Conservation (phyloP, 1,284 basidiomycete genomes). For the Tilletia setariae region DNA sequence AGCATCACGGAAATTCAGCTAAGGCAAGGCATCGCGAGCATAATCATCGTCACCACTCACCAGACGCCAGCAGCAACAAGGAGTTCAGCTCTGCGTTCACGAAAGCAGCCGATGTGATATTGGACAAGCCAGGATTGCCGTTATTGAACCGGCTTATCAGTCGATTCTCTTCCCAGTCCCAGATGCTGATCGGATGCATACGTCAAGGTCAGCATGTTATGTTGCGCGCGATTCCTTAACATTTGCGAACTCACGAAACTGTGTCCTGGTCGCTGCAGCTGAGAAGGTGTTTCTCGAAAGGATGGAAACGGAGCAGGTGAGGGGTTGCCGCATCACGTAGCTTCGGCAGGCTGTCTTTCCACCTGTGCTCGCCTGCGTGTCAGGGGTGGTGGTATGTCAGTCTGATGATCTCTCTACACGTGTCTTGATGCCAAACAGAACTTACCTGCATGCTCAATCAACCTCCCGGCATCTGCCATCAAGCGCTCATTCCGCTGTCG, state of each 20-base stretch:
- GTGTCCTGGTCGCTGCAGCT: slow-evolving; percentile 81
- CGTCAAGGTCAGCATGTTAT: no score
- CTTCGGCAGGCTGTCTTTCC: slow-evolving; percentile 76
- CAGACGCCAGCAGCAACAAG: slow-evolving; percentile 80
- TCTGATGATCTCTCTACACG: slow-evolving; percentile 11
- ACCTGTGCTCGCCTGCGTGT: slow-evolving; percentile 61
- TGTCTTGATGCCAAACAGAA: slow-evolving; percentile 25
- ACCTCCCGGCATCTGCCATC: slow-evolving; percentile 65
- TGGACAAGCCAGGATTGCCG: slow-evolving; percentile 75
- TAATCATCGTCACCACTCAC: slow-evolving; percentile 58
- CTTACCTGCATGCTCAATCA: slow-evolving; percentile 71
- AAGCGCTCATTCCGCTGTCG: slow-evolving; percentile 84
- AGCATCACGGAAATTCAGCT: background rate
- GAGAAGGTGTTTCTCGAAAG: slow-evolving; percentile 84
- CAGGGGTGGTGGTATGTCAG: slow-evolving; percentile 10
- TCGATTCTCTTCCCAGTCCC: slow-evolving; percentile 84
- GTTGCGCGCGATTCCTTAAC: slow-evolving; percentile 14
- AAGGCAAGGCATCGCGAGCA: background rate
- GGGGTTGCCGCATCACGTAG: slow-evolving; percentile 61
- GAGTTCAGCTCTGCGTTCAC: slow-evolving; percentile 95
- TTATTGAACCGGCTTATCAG: slow-evolving; percentile 82
- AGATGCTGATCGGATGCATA: slow-evolving; percentile 64
- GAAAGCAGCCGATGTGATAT: slow-evolving; percentile 83
- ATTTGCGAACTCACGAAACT: slow-evolving; percentile 67
- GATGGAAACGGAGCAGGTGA: slow-evolving; percentile 74